Percentiles rank a stretch among this genome's conserved stretches.
phyloP scores from a whole-genome alignment of 108 stramenopile genomes.

The Cylindrotheca closterium region DNA sequence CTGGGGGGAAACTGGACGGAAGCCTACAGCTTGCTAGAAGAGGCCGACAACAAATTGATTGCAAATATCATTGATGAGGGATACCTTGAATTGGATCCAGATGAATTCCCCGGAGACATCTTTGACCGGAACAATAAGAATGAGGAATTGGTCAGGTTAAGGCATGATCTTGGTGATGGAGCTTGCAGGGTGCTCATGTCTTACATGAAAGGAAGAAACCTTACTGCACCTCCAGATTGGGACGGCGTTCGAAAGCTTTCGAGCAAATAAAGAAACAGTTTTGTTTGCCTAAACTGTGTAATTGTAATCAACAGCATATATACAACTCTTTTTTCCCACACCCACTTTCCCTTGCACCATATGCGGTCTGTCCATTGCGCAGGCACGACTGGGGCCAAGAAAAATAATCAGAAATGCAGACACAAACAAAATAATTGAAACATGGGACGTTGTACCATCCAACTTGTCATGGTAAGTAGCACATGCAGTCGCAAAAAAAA shows the following conservation, averaged over 20 bases:
- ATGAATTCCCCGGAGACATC: slow-evolving; percentile 23
- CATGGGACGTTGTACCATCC: slow-evolving; percentile 37
- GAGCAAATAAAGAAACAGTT: slow-evolving; percentile 85
- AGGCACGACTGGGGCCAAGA: no score
- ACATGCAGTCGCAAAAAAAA: no score
- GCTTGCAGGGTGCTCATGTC: slow-evolving; percentile 69
- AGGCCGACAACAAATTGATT: slow-evolving; percentile 79
- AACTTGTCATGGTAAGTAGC: slow-evolving; percentile 37
- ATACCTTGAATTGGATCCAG: slow-evolving; percentile 26
- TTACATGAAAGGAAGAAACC: slow-evolving; percentile 68
- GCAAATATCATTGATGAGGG: slow-evolving; percentile 63
- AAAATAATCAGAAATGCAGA: no score
- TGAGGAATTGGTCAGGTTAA: slow-evolving; percentile 30
- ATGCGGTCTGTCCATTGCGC: no score
- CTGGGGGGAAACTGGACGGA: slow-evolving; percentile 70
- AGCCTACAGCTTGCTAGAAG: slow-evolving; percentile 54
- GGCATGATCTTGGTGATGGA: slow-evolving; percentile 75
- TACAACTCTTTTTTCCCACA: no score
- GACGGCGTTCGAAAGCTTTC: slow-evolving; percentile 75
- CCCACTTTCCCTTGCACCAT: no score
- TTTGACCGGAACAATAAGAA: slow-evolving; percentile 31
- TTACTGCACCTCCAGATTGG: slow-evolving; percentile 69
- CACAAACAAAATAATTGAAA: no score
- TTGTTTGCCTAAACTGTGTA: no score
- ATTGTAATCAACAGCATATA: no score